These are phyloP conservation scores for Magnolia sinica DNA, from an alignment of 164 flowering plant genomes.

Conservation along the genomic window DNA sequence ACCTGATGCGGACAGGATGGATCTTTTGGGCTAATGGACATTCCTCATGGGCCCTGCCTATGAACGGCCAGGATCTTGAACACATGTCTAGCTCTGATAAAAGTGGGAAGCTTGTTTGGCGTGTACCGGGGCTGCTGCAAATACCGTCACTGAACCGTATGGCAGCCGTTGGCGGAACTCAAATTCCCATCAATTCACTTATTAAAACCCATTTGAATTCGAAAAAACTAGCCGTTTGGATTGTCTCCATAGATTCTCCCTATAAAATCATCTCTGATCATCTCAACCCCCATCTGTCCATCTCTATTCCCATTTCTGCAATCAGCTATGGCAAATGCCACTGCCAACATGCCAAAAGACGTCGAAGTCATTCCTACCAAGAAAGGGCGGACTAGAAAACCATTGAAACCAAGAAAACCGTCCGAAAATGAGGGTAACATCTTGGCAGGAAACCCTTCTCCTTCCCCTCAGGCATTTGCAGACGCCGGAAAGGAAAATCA, in stretches of 20 bases:
- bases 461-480: slow-evolving; percentile 15
- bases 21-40: too few species aligned
- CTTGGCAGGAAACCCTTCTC: slow-evolving; percentile 38
- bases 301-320: slow-evolving; percentile 7
- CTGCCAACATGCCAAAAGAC: slow-evolving; percentile 18
- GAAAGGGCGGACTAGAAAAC: slow-evolving; percentile 47
- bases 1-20: too few species aligned
- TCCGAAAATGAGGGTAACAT: slow-evolving; percentile 49
- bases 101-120: too few species aligned
- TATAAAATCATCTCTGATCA: not conserved
- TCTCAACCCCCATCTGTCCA: not conserved
- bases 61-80: too few species aligned
- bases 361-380: slow-evolving; percentile 18
- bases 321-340: slow-evolving; percentile 32
- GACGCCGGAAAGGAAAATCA: slow-evolving; percentile 48
- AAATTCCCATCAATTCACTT: not conserved
- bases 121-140: too few species aligned
- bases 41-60: too few species aligned
- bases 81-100: too few species aligned
- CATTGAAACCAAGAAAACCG: slow-evolving; percentile 56
- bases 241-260: not conserved
- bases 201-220: slow-evolving; percentile 29
- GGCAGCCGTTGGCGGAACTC: not conserved
- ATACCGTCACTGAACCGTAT: not conserved
- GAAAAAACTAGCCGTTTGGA: slow-evolving; percentile 42